These are phyloP conservation scores for Solanum dulcamara DNA, from an alignment of 257 asterid species.

Conservation along the genomic window DNA sequence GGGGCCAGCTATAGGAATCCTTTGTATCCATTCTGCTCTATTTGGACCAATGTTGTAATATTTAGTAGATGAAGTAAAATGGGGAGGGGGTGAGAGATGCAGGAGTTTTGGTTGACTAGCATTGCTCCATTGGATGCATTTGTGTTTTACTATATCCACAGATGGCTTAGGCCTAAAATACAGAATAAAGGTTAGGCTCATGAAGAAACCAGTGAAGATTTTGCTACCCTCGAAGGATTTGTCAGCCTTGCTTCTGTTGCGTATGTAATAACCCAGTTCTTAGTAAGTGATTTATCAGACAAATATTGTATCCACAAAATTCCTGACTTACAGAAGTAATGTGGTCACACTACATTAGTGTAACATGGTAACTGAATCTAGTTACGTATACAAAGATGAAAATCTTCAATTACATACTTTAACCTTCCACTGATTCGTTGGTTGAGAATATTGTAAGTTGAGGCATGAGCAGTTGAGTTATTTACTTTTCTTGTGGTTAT, in stretches of 20 bases:
- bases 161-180: neutral
- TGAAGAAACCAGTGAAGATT: neutral
- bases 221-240: neutral
- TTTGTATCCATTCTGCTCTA: neutral
- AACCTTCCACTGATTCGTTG: neutral
- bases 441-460: neutral
- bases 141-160: neutral
- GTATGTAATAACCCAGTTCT: neutral
- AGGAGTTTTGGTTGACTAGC: neutral
- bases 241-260: neutral
- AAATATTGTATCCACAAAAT: neutral
- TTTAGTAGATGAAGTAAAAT: neutral
- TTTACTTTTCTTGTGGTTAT: neutral
- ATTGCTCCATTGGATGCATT: neutral
- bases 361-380: neutral
- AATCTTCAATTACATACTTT: neutral
- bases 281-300: neutral
- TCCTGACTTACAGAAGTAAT: neutral
- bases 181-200: neutral
- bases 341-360: neutral
- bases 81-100: neutral
- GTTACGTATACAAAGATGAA: neutral
- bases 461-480: neutral
- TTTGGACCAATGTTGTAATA: neutral
- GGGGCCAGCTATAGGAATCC: neutral